Conservation (phyloP, 1,284 basidiomycete genomes). For the Fistulina hepatica region DNA sequence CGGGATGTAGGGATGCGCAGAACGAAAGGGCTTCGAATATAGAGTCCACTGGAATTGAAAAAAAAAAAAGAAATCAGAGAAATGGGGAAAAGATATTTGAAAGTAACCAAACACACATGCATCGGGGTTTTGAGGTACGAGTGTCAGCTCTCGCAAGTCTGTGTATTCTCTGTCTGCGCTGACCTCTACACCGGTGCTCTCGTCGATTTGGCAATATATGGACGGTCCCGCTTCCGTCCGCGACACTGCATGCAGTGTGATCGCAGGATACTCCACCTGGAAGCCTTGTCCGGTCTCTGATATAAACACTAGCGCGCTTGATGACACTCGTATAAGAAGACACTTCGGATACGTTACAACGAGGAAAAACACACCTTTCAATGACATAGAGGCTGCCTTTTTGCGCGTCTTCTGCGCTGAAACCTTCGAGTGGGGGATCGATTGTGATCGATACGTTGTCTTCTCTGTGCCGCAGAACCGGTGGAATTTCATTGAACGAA, state of each 20-base stretch:
- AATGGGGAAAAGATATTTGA: conserved; percentile 1
- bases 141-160: conserved; percentile 66
- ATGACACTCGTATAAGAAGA: conserved; percentile 15
- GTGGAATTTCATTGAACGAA: conserved; percentile 73
- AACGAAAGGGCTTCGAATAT: conserved; percentile 84
- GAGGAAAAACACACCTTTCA: conserved; percentile 51
- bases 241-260: conserved; percentile 84
- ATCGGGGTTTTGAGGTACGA: conserved; percentile 48
- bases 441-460: conserved; percentile 55
- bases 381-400: conserved; percentile 69
- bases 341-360: conserved; percentile 17
- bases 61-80: conserved; percentile 8
- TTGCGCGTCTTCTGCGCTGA: conserved; percentile 37
- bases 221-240: conserved; percentile 53
- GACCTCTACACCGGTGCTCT: conserved; percentile 27
- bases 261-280: conserved; percentile 71
- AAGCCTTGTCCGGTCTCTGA: conserved; percentile 60
- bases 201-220: conserved; percentile 86
- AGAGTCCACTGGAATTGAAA: conserved; percentile 50
- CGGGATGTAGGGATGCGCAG: conserved; percentile 88
- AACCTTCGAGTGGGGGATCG: conserved; percentile 53
- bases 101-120: conserved; percentile 42
- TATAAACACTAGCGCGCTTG: conserved; percentile 69
- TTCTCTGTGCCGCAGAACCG: conserved; percentile 65
- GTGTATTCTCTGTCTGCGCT: conserved; percentile 34